Conservation (phyloP, 2,329 filamentous ascomycete genomes). For the Colletotrichum plurivorum region DNA sequence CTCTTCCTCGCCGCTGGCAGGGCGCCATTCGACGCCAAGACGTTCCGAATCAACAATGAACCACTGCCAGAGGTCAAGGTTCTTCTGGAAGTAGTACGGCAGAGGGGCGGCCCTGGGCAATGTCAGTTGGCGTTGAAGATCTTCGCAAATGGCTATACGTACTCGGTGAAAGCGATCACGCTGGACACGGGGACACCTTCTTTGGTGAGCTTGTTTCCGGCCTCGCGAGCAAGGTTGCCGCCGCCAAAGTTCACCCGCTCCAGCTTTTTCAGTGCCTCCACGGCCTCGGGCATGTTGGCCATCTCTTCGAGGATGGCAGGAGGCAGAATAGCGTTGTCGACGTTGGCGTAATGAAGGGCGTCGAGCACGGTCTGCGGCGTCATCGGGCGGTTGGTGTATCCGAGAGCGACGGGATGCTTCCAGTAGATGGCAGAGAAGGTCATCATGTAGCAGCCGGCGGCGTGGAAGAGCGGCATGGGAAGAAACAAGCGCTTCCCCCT, state of each 20-base stretch:
- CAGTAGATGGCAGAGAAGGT: conserved; percentile 49
- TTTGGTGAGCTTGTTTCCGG: conserved; percentile 55
- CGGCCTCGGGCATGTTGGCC: conserved; percentile 47
- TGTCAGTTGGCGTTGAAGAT: not conserved
- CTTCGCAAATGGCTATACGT: conserved; percentile 25
- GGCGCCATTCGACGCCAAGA: conserved; percentile 58
- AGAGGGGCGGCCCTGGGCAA: conserved; percentile 51
- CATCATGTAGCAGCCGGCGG: conserved; percentile 49
- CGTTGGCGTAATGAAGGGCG: conserved; percentile 46
- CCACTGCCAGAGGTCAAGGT: conserved; percentile 31
- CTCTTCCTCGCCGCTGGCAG: conserved; percentile 47
- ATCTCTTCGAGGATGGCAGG: conserved; percentile 61
- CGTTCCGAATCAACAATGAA: conserved; percentile 52
- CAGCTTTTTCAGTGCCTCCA: conserved; percentile 51
- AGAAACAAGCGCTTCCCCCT: conserved; percentile 19
- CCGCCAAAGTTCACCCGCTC: conserved; percentile 54
- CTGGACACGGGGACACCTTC: conserved; percentile 53
- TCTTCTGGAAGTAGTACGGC: conserved; percentile 55
- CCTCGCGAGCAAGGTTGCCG: conserved; percentile 53
- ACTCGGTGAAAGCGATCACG: conserved; percentile 60
- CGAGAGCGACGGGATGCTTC: conserved; percentile 46
- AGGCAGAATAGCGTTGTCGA: conserved; percentile 49
- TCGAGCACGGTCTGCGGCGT: conserved; percentile 51
- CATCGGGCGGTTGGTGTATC: conserved; percentile 51
- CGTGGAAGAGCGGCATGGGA: conserved; percentile 57